Evolutionary conservation across 768 basidiomycete species (phyloP), one percentile per base, ranked within the genome.

Genomic region (Calocybe indica): DNA sequence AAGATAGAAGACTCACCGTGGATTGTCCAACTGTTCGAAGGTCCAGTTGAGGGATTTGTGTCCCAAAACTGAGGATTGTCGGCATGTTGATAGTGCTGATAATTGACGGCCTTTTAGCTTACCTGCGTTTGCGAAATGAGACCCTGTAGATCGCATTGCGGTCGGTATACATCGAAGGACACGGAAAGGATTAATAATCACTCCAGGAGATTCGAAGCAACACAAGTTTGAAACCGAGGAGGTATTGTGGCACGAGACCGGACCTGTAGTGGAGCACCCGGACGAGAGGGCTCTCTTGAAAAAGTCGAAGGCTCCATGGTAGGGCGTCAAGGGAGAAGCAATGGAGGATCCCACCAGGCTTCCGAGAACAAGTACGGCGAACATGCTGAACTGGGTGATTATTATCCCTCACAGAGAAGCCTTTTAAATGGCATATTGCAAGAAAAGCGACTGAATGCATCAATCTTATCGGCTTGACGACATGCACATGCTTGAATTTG

Each of bases 21-120:
- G 49, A 87, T 81, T 1, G 84, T 88, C 85, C 86, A 88, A 55
- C 79, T 82, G 55, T 83, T 54, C 7, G 59, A 61, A 5, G 86
- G 86, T 8, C 86, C 85, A 13, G 78, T 80, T 3, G 74, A 61
- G 0, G 82, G 78, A 40, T 78, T 55, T 2, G 79, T 83, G 52
- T 88, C 84, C 85, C 86, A 88, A 64, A 88, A 85, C 80, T 85
- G 60, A 14, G 36, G 12, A 22, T 11, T 6, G 22, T 34, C 30
- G 7, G 8, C 37, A 8, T 33, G 22, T 36, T 37, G 32, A 47
- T 36, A 11, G 11, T 8, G 22, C 10, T 7, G 9, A 10, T 30
- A 6, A 14, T 6, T 7, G 28, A 33, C 7, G n/a, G 1, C 15
- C 3, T 30, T 11, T 40, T 15, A 13, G 22, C 51, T n/a, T 49